Conservation (phyloP, 345 rosid species). For the Orychophragmus violaceus region DNA sequence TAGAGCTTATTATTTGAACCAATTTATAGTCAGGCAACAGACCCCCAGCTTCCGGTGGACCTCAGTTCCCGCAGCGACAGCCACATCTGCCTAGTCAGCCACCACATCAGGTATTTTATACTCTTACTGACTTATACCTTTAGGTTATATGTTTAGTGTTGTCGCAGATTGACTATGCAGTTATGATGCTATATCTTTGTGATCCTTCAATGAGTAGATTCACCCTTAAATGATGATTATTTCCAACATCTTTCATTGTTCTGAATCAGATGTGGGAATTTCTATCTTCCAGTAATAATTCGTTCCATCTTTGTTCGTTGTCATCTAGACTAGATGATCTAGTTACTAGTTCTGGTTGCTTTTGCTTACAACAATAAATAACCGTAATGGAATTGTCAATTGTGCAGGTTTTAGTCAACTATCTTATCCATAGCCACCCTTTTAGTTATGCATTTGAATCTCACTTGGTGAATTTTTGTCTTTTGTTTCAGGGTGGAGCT, state of each 20-base stretch:
- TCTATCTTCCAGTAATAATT: neutral
- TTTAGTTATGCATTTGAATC: too few relatives aligned
- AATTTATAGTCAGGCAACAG: slow-evolving; percentile 44
- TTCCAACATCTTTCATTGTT: neutral
- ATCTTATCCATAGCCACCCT: too few relatives aligned
- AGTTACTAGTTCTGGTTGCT: neutral
- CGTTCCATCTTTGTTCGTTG: neutral
- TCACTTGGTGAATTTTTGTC: slow-evolving; percentile 3
- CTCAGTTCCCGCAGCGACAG: slow-evolving; percentile 70
- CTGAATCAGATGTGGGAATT: neutral
- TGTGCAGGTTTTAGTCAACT: neutral
- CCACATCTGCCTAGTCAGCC: slow-evolving; percentile 51
- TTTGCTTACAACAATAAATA: neutral
- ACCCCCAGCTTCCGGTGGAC: slow-evolving; percentile 50
- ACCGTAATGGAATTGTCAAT: neutral
- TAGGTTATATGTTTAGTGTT: neutral
- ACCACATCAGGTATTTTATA: slow-evolving; percentile 52
- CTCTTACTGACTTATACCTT: neutral
- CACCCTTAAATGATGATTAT: neutral
- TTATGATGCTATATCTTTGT: neutral
- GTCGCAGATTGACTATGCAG: neutral
- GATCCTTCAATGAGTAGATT: neutral
- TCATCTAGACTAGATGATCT: too few relatives aligned
- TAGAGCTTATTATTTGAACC: slow-evolving; percentile 22
- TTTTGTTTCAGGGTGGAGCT: slow-evolving; percentile 52